Base-by-base conservation (phyloP, 371 early-diverging fungal genomes). In the Umbelopsis sp. region DNA sequence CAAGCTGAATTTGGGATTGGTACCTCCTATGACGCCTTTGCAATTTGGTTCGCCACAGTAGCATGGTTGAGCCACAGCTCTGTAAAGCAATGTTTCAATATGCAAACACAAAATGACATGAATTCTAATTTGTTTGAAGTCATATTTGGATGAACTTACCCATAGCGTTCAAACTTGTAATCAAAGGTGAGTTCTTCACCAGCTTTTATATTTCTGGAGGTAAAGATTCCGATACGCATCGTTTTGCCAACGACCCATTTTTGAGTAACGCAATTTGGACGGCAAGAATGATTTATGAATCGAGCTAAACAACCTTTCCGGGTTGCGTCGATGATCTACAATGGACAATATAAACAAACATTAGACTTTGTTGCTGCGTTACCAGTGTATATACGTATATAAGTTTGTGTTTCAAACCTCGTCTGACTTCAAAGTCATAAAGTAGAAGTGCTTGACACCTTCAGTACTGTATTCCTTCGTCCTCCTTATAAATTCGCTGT, bases 221-320 rank as follows among this genome's bases (percentile, higher is more conserved):
- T 89, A 67, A 95, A 97, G 1, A 95, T 89, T 51, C 96, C 95
- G 71, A 94, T 90, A 52, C 94, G 85, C 69, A 91, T 84, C 25
- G 87, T 83, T 29, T 88, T 86, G 32, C 90, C 92, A 53, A 95
- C 91, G 48, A 93, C 92, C 96, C 96, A 96, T 72, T 94, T 94
- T 67, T 92, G 92, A 44, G 93, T 80, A 45, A 87, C 88, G 75
- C 95, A 93, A 74, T 97, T 97, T 18, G 98, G 96, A 65, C 89
- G 88, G 76, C 98, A 97, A 65, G 91, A 91, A 75, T 97, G 98
- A 74, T 97, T 97, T 69, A 97, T 92, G 71, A 95, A 97, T 63
- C 97, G 86, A 38, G 97, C 94, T 16, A 93, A 76, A 67, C 92
- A 92, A n/a, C 98, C 98, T 63, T 85, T 89, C 63, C 89, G 85